Percentiles rank a stretch among this genome's conserved stretches.
phyloP scores from a whole-genome alignment of 768 basidiomycete genomes.

The Lactifluus hygrophoroides region DNA sequence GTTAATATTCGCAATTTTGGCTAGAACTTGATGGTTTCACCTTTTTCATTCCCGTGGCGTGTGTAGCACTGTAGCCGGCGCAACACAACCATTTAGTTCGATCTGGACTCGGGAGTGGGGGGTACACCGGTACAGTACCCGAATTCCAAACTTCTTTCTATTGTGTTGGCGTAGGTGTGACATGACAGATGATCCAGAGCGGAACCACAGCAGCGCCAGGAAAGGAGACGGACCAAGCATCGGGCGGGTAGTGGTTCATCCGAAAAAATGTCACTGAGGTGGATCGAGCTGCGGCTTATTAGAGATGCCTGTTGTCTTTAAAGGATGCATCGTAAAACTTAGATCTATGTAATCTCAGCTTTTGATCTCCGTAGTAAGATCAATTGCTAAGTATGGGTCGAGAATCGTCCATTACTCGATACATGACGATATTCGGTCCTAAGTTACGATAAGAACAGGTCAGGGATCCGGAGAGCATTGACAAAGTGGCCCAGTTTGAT shows the following conservation, averaged over 20 bases:
- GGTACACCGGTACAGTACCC: background rate
- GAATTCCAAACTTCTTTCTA: background rate
- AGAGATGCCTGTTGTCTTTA: background rate
- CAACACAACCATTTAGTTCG: background rate
- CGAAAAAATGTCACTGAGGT: background rate
- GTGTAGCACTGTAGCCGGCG: background rate
- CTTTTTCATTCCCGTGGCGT: background rate
- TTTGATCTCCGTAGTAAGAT: background rate
- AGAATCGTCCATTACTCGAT: background rate
- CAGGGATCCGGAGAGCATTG: no score
- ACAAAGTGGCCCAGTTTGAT: background rate
- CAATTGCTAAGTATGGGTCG: background rate
- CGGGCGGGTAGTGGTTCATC: background rate
- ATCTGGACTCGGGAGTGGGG: background rate
- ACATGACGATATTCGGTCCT: background rate
- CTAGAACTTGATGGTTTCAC: no score
- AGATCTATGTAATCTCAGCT: background rate
- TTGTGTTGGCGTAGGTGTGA: background rate
- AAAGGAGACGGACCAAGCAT: background rate
- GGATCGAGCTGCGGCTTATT: background rate
- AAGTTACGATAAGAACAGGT: no score
- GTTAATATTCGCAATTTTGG: no score
- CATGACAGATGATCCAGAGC: background rate
- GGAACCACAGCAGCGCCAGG: background rate
- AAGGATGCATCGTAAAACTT: background rate